Base-by-base conservation (phyloP, 1,139 yeast species). In the Blastobotrys raffinosifermentans region DNA sequence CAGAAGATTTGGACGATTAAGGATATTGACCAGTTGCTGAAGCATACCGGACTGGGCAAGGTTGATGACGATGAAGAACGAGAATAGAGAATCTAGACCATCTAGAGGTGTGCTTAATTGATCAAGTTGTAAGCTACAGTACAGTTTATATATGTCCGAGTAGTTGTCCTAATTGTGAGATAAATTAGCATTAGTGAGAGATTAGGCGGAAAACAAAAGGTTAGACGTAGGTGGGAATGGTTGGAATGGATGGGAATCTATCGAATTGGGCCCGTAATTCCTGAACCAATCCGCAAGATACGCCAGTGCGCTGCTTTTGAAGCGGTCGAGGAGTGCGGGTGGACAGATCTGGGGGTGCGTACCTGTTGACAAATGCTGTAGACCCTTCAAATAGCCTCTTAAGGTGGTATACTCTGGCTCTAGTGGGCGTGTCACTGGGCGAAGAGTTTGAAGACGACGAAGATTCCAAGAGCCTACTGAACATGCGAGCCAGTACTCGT, bases 1-100 rank as follows among this genome's bases (percentile, higher is more conserved):
- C 82, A 80, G 53, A 80, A 77, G 61, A 76, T 89, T 50, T 91
- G 94, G 91, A 73, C 65, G 44, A 91, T 87, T 16, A 61, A 66
- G 13, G 94, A 86, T 49, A 80, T 91, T 48, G 91, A 86, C 50
- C 66, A 63, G 34, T 69, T 89, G 58, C 73, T 91, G 54, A 76
- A 78, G 56, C 79, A 77, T 49, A 69, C 82, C 29, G 96, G 94
- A 9, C 76, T 85, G 30, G 71, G 77, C 48, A 70, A 71, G 51
- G 66, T 67, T 41, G 68, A 66, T 13, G 73, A 67, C 9, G 75
- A 71, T 6, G 76, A 72, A 18, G 29, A 34, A 26, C 15, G 39
- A 26, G 31, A 38, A 19, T 18, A 34, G 18, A 18, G 38, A 36
- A 31, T 34, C 29, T 8, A 29, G 37, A 20, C 23, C 32, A 18